Base-by-base conservation (phyloP, 495 filamentous ascomycete genomes). In the Coniosporium apollinis region DNA sequence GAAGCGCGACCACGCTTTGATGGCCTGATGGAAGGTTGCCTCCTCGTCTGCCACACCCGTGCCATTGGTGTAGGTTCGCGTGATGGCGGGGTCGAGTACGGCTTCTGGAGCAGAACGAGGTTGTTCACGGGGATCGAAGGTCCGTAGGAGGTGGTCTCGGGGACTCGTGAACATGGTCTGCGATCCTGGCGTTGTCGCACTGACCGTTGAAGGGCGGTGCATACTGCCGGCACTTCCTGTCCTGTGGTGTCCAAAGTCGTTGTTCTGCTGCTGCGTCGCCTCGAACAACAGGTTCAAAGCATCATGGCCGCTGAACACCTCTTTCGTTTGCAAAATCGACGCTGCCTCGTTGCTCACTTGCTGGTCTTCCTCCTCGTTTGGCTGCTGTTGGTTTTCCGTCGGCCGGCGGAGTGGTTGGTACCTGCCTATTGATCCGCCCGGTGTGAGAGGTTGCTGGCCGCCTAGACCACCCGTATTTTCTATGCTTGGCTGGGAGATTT, bases 1-100 rank as follows among this genome's bases (percentile, higher is more conserved):
- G 47, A 91, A 76, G 44, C 82, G 69, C 7, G 79, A 76, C 89
- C 89, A 97, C 7, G 81, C 80, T 45, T 74, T 77, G 35, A 94
- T 51, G 4, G 83, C 82, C 17, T 26, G 9, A n/a, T n/a, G 56
- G 19, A 54, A 50, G 7, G 28, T 35, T 31, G 40, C 38, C 31
- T 43, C 28, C 39, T 47, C 24, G n/a, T n/a, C n/a, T n/a, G n/a
- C n/a, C n/a, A n/a, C n/a, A n/a, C n/a, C n/a, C n/a, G 32, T 30
- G n/a, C 38, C 42, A 15, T 22, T 19, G 9, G 22, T 15, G 9
- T n/a, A 20, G 11, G 16, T 19, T 18, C 35, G 34, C 3, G 46
- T 25, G 19, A 47, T 47, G 17, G 33, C 40, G 4, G 48, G 46
- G 36, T 52, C 45, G 4, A 42, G n/a, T n/a, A n/a, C n/a, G n/a